Evolutionary conservation across 2,329 filamentous ascomycete genomes (phyloP), one percentile per base, ranked within the genome.

Genomic region (Claviceps lovelessii): DNA sequence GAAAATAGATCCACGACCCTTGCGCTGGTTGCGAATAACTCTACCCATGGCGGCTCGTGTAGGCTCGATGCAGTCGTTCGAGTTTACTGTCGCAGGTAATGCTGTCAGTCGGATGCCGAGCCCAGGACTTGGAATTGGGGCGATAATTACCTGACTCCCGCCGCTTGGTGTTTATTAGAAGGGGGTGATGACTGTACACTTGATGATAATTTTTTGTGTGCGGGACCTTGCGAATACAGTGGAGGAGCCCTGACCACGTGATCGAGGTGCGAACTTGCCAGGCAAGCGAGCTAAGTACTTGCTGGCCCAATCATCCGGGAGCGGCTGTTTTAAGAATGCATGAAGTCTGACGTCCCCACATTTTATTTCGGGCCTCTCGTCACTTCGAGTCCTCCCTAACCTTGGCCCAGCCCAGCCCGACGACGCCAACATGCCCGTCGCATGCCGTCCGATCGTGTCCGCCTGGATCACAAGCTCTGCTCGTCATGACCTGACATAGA

Each of bases 11-110:
- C 76, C 76, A 71, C 73, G 73, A 68, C 77, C 77, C 73, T 79
- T 79, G 69, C 77, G 75, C 78, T 83, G 79, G 73, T 83, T 83
- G 74, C 79, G 78, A 76, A 83, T 83, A 68, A 78, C 76, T 73
- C 76, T 73, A 76, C 76, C 76, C 76, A 78, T 78, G 63, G 65
- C 67, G 66, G 64, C 68, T 67, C 58, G 62, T 66, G 60, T 63
- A 64, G 63, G 63, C 64, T 63, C 61, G 61, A 67, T 67, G 62
- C 64, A 63, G 63, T 64, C 58, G 59, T 61, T 62, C 62, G 65
- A 67, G 67, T 65, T 61, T 60, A 55, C 63, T 65, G 60, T 60
- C 54, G 50, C 29, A 39, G 19, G 13, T 28, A 23, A 44, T 17
- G 49, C 42, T 51, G 54, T 61, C 48, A 61, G 59, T 55, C 29